phyloP scores from a whole-genome alignment of 2,329 filamentous ascomycete genomes.

The Claviceps sp. region DNA sequence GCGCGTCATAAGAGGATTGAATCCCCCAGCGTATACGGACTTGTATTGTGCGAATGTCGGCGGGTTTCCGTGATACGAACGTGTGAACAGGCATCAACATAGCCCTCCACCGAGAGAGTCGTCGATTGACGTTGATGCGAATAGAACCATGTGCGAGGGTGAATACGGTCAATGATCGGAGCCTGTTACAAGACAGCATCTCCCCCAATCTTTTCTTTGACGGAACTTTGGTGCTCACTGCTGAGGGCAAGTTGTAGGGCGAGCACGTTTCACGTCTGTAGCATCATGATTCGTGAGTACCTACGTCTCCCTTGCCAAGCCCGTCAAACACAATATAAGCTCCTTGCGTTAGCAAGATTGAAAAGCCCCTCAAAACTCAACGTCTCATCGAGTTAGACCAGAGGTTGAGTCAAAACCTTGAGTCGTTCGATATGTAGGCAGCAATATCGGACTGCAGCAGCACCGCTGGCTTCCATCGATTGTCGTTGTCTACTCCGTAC shows the following conservation, averaged over 20 bases:
- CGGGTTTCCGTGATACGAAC: constrained; percentile 1
- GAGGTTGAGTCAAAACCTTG: neutral
- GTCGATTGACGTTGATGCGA: neutral
- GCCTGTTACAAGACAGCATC: too few species aligned
- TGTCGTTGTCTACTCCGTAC: too few species aligned
- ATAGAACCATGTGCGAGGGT: neutral
- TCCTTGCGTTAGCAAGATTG: too few species aligned
- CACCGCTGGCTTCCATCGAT: neutral
- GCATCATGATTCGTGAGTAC: too few species aligned
- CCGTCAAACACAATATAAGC: too few species aligned
- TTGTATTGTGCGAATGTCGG: neutral
- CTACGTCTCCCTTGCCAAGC: too few species aligned
- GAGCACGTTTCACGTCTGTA: too few species aligned
- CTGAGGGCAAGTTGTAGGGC: too few species aligned
- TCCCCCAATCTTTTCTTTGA: too few species aligned
- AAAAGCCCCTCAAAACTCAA: too few species aligned
- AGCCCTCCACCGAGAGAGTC: neutral
- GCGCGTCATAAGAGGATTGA: neutral
- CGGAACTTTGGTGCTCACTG: too few species aligned
- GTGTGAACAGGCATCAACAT: neutral
- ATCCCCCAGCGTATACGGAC: neutral
- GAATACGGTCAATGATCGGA: too few species aligned
- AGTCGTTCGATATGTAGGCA: neutral
- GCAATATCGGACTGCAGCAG: neutral
- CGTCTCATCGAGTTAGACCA: neutral